Evolutionary conservation across 2,329 filamentous ascomycete genomes (phyloP).

Genomic region (Monosporascus sp.): DNA sequence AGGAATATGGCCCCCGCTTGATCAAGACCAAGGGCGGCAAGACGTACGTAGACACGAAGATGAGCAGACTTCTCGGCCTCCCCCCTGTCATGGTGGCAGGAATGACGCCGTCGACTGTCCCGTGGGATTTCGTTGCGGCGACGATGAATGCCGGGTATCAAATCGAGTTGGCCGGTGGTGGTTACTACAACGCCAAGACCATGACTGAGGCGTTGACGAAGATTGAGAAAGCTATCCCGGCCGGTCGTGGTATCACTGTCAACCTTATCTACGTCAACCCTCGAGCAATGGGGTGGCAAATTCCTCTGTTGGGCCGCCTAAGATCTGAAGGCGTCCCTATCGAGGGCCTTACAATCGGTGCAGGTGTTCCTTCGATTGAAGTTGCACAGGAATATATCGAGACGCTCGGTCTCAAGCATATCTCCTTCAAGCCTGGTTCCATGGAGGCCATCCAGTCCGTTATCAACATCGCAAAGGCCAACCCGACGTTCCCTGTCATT

Average conservation of each 20-base stretch:
- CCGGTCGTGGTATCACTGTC: conserved; percentile 80
- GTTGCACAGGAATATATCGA: conserved; percentile 91
- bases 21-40: conserved; percentile 84
- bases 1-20: conserved; percentile 89
- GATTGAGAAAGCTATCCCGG: conserved; percentile 77
- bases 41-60: conserved; percentile 94
- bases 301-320: conserved; percentile 73
- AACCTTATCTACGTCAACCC: conserved; percentile 92
- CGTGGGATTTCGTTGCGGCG: conserved; percentile 86
- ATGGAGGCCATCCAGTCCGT: conserved; percentile 82
- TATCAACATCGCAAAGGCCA: conserved; percentile 90
- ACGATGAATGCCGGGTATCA: conserved; percentile 96
- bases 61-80: conserved; percentile 79
- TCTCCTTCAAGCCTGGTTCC: conserved; percentile 90
- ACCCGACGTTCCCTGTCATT: conserved; percentile 86
- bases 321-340: conserved; percentile 83
- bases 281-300: conserved; percentile 87
- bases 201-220: conserved; percentile 81
- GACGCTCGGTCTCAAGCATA: conserved; percentile 88
- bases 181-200: conserved; percentile 76
- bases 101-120: conserved; percentile 87
- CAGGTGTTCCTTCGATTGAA: conserved; percentile 88
- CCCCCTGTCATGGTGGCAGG: conserved; percentile 87
- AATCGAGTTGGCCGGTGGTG: conserved; percentile 83
- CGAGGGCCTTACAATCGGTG: conserved; percentile 86